These are phyloP conservation scores for Vitis riparia DNA, from an alignment of 164 flowering plant genomes.

Conservation along the genomic window DNA sequence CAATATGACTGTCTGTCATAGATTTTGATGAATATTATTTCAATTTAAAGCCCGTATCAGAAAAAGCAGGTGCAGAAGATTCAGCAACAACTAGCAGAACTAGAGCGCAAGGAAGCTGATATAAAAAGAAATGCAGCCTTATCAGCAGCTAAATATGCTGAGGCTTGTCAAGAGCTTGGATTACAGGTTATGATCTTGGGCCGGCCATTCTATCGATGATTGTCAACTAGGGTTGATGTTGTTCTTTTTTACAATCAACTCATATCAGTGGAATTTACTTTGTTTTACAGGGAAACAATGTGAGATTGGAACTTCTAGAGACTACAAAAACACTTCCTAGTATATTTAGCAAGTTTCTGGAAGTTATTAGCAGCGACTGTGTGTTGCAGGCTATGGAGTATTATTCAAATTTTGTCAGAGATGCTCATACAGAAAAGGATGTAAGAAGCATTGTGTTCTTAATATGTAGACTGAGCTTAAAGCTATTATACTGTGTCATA, in stretches of 20 bases:
- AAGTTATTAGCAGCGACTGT: conserved; percentile 67
- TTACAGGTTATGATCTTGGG: conserved; percentile 61
- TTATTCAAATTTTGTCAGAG: conserved; percentile 81
- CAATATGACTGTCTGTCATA: neutral
- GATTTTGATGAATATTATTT: conserved; percentile 8
- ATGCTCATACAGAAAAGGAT: conserved; percentile 82
- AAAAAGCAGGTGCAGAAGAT: conserved; percentile 94
- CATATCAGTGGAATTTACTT: conserved; percentile 1
- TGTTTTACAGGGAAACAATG: conserved; percentile 69
- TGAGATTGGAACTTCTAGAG: conserved; percentile 82
- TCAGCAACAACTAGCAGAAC: conserved; percentile 87
- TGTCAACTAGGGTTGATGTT: conserved; percentile 5
- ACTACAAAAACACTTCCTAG: conserved; percentile 80
- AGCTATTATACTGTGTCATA: neutral
- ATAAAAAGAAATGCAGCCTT: conserved; percentile 79
- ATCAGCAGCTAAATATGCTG: conserved; percentile 84
- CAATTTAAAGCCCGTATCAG: conserved; percentile 75
- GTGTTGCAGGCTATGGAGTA: conserved; percentile 70
- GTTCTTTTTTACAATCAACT: neutral
- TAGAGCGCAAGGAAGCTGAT: conserved; percentile 93
- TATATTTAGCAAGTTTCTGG: conserved; percentile 64
- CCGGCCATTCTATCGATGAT: neutral
- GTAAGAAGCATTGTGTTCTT: conserved; percentile 31
- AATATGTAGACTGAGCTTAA: neutral
- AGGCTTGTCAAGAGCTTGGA: conserved; percentile 96